Conservation (phyloP, 83 land plant species). For the Picea abies region DNA sequence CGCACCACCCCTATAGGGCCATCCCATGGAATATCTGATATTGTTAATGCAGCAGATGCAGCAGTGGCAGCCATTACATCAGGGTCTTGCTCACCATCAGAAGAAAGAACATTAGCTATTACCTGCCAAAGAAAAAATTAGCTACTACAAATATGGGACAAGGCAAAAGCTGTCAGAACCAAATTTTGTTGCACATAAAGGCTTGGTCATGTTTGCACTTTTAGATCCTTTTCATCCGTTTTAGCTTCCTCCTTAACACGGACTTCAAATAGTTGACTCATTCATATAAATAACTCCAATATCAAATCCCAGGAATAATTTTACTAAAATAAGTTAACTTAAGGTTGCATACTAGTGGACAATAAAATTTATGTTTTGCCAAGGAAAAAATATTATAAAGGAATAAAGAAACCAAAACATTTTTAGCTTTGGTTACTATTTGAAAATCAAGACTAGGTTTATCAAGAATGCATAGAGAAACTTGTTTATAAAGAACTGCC, state of each 20-base stretch:
- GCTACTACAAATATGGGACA: neutral
- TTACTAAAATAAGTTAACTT: too few species aligned
- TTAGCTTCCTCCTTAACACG: neutral
- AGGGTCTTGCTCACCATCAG: slow-evolving; percentile 97
- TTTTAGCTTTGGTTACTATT: neutral
- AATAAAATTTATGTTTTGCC: neutral
- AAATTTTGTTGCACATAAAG: neutral
- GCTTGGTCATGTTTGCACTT: too few species aligned
- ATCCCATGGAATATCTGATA: too few species aligned
- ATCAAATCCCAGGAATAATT: too few species aligned
- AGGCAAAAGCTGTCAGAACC: neutral
- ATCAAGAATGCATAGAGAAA: neutral
- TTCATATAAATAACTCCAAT: too few species aligned
- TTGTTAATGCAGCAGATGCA: too few species aligned
- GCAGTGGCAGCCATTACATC: slow-evolving; percentile 54
- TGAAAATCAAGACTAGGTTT: neutral
- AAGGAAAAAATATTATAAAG: neutral
- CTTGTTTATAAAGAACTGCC: too few species aligned
- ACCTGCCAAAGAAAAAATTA: slow-evolving; percentile 37
- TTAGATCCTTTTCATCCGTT: neutral
- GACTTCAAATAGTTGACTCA: neutral
- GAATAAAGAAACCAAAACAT: neutral
- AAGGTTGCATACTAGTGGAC: too few species aligned
- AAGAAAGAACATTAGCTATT: slow-evolving; percentile 84
- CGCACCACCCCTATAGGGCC: too few species aligned